These are phyloP conservation scores for Cardamine occulta DNA, from an alignment of 345 rosid species.

Conservation along the genomic window DNA sequence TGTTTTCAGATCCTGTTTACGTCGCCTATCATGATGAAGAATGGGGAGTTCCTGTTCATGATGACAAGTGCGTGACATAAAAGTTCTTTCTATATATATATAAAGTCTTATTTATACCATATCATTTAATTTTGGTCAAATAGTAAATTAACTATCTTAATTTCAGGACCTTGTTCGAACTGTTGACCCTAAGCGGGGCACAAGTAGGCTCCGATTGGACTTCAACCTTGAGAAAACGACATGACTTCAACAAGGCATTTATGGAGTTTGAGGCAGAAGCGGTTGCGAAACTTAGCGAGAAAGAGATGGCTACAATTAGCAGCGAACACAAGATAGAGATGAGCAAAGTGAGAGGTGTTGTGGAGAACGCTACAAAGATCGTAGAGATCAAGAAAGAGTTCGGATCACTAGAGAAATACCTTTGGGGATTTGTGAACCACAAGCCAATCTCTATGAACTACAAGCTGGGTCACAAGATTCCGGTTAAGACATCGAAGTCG, in stretches of 20 bases:
- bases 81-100: not conserved
- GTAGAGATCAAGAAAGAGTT: conserved; percentile 39
- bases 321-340: conserved; percentile 41
- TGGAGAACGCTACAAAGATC: conserved; percentile 40
- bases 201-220: conserved; percentile 86
- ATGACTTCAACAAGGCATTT: conserved; percentile 39
- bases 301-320: conserved; percentile 41
- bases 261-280: conserved; percentile 41
- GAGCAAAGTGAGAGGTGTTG: conserved; percentile 42
- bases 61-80: conserved; percentile 58
- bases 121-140: not conserved
- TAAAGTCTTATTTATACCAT: not conserved
- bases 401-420: conserved; percentile 58
- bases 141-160: conserved; percentile 1
- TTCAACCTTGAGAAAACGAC: conserved; percentile 47
- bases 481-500: conserved; percentile 70
- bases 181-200: conserved; percentile 63
- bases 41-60: conserved; percentile 84
- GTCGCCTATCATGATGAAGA: conserved; percentile 82
- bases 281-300: conserved; percentile 36
- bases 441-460: conserved; percentile 52
- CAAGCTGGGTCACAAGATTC: conserved; percentile 56
- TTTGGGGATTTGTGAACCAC: conserved; percentile 67
- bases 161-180: conserved; percentile 66
- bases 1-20: conserved; percentile 63